A percentile compares a stretch with the other conserved stretches of the same genome.
phyloP scores from a whole-genome alignment of 495 filamentous ascomycete genomes.

The Aspergillus olivimuriae region DNA sequence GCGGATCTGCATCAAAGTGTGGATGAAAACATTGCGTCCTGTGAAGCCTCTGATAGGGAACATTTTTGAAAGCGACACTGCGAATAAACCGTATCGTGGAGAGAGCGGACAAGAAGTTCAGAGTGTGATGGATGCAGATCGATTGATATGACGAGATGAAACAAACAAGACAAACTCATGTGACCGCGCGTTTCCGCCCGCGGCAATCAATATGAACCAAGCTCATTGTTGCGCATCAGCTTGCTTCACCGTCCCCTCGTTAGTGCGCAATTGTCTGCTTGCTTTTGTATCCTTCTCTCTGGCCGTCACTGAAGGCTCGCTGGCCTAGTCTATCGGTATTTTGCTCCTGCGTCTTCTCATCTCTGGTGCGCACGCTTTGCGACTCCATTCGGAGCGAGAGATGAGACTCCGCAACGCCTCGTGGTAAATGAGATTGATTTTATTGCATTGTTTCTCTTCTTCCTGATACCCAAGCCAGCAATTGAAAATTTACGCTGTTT shows the following conservation, averaged over 20 bases:
- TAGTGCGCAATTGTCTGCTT: neutral
- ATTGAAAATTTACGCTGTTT: neutral
- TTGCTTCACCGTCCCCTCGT: neutral
- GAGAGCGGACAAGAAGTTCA: too few relatives aligned
- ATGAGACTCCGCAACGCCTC: neutral
- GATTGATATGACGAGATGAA: constrained; percentile 20
- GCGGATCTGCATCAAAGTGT: constrained; percentile 26
- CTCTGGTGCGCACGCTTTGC: too few relatives aligned
- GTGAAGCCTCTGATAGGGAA: constrained; percentile 16
- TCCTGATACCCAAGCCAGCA: constrained; percentile 5
- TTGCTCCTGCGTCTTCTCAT: neutral
- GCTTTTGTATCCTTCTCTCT: neutral
- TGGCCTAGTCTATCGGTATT: too few relatives aligned
- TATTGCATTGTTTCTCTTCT: neutral
- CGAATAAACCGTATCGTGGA: constrained; percentile 9
- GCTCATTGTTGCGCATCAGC: neutral
- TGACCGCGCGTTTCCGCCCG: constrained; percentile 18
- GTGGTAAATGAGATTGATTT: neutral
- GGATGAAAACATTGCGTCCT: constrained; percentile 14
- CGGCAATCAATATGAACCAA: too few relatives aligned
- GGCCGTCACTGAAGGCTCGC: neutral
- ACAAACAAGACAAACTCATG: constrained; percentile 31
- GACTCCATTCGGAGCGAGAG: neutral
- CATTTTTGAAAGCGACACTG: constrained; percentile 16
- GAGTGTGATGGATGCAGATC: too few relatives aligned